These are phyloP conservation scores for Hordeum pubiflorum DNA, from an alignment of 202 grass and related monocot species.

Conservation along the genomic window DNA sequence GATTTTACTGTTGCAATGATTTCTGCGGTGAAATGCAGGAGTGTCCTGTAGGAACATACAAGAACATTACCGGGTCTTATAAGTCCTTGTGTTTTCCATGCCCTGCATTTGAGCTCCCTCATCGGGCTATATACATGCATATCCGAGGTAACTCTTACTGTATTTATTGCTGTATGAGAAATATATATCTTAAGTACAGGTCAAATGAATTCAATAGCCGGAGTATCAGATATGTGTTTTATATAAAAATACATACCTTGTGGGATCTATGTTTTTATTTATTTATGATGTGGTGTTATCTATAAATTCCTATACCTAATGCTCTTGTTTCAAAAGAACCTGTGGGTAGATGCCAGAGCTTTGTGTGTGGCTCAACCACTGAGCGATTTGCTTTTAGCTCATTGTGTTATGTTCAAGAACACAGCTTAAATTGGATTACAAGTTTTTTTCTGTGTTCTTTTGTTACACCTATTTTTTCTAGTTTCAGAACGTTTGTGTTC, in stretches of 20 bases:
- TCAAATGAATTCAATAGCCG: neutral
- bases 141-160: conserved; percentile 60
- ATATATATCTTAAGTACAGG: conserved; percentile 15
- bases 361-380: neutral
- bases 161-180: conserved; percentile 3
- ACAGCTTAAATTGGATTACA: neutral
- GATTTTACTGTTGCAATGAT: conserved; percentile 7
- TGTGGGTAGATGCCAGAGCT: neutral
- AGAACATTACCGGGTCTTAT: conserved; percentile 91
- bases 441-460: conserved; percentile 1
- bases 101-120: conserved; percentile 68
- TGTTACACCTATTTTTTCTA: conserved; percentile 12
- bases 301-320: conserved; percentile 11
- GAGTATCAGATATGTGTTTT: neutral
- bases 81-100: conserved; percentile 62
- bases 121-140: conserved; percentile 52
- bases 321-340: conserved; percentile 6
- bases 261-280: too few relatives aligned
- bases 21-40: conserved; percentile 55
- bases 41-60: conserved; percentile 92
- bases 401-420: neutral
- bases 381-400: neutral
- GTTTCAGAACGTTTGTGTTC: neutral
- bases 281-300: too few relatives aligned
- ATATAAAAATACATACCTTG: neutral